Evolutionary conservation across 805 yeast genomes (phyloP).

Genomic region (Danielia oregonensis): DNA sequence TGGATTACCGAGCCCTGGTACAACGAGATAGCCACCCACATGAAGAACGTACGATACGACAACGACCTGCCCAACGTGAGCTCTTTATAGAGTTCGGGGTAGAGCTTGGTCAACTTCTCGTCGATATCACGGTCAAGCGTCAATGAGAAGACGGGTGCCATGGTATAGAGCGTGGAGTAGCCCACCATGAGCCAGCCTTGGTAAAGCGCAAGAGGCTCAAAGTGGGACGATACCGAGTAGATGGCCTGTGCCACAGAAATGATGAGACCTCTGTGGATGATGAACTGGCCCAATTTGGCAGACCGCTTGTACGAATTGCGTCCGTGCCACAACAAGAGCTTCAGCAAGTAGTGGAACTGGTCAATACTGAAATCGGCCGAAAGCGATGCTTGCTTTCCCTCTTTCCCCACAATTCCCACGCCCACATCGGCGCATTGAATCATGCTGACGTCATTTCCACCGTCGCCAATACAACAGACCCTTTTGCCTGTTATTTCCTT

Average conservation of each 20-base stretch:
- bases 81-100: constrained; percentile 94
- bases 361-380: constrained; percentile 96
- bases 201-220: constrained; percentile 90
- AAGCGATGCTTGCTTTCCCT: constrained; percentile 94
- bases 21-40: constrained; percentile 87
- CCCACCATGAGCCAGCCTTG: constrained; percentile 99
- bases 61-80: constrained; percentile 83
- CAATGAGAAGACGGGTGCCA: constrained; percentile 95
- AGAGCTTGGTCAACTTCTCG: constrained; percentile 80
- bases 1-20: constrained; percentile 90
- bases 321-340: constrained; percentile 94
- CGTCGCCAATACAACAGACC: constrained; percentile 98
- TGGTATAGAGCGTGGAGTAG: constrained; percentile 92
- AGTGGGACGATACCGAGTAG: constrained; percentile 77
- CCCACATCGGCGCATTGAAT: constrained; percentile 99
- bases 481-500: constrained; percentile 78
- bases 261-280: constrained; percentile 91
- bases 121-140: constrained; percentile 90
- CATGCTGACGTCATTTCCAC: constrained; percentile 99
- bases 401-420: constrained; percentile 98
- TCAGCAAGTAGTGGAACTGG: constrained; percentile 85
- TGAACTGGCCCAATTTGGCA: constrained; percentile 92
- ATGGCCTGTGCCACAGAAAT: constrained; percentile 95
- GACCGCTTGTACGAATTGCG: constrained; percentile 94
- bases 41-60: constrained; percentile 81